Percentiles rank a stretch among this genome's conserved stretches.
These are phyloP conservation scores for Quercus parvula DNA, from an alignment of 306 rosid genomes.

Conservation along the genomic window DNA sequence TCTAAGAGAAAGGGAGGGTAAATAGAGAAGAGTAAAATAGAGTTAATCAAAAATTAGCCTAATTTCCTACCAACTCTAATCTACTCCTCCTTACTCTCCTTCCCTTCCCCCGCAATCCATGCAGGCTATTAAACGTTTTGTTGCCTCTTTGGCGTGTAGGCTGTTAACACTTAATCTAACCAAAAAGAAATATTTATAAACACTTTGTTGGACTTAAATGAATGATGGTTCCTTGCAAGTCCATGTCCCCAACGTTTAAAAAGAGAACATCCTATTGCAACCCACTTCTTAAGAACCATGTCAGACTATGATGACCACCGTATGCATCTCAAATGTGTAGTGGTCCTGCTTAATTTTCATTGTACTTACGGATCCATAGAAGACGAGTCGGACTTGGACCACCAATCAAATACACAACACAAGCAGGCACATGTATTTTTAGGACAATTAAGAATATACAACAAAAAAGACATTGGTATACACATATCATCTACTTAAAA, in stretches of 20 bases:
- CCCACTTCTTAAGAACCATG: slow-evolving; percentile 26
- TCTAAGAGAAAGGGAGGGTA: no score
- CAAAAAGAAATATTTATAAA: background rate
- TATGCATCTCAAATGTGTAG: slow-evolving; percentile 8
- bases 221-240: background rate
- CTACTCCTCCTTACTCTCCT: no score
- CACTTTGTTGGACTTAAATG: background rate
- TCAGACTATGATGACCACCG: slow-evolving; percentile 15
- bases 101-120: no score
- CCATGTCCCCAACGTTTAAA: background rate
- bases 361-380: slow-evolving; percentile 9
- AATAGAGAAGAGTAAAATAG: no score
- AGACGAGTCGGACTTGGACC: background rate
- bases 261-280: slow-evolving; percentile 6
- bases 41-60: no score
- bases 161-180: background rate
- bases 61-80: no score
- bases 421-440: background rate
- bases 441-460: background rate
- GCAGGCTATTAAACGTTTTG: background rate
- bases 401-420: background rate
- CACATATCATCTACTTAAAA: background rate
- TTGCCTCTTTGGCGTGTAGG: background rate
- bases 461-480: background rate
- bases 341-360: background rate